Evolutionary conservation across 2,329 filamentous ascomycete genomes (phyloP), one percentile per base, ranked within the genome.

Genomic region (Stagonosporopsis cucurbitacearum): DNA sequence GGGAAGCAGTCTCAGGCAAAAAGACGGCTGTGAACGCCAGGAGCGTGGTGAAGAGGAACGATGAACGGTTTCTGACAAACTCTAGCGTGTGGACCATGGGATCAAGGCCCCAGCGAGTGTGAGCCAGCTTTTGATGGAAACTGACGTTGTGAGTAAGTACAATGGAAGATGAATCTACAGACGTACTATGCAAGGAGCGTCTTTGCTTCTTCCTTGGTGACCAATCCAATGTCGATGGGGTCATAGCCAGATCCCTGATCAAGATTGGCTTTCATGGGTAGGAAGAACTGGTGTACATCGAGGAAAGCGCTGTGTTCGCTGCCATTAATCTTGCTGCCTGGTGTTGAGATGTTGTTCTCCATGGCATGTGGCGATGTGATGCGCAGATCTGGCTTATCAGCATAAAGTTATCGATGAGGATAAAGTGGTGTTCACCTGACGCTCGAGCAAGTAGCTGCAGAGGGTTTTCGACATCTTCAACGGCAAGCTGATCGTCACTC

Each of bases 41-140:
- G 45, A 91, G 85, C 1, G 88, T 90, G 0, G 88, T 91, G 64
- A 89, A 87, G 2, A 91, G 78, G 67, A 91, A 91, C 1, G 87
- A 83, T 0, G 88, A 91, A 43, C 87, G 84, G 1, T 81, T 81
- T 15, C 87, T 85, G 2, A 89, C 86, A 64, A 90, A 91, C 0
- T 80, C 74, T 17, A 85, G 79, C 0, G 84, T 90, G 64, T 91
- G 88, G 4, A 91, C 77, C 13, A 82, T 71, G 1, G 87, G 86
- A 62, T 91, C 88, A 8, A 91, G 82, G 0, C 88, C 88, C 88
- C 88, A 91, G 69, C 88, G 78, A 0, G 88, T 91, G 69, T 91
- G 88, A 1, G 88, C 85, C 5, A 91, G 81, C 45, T 88, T 87
- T 22, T 86, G 80, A 66, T 89, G 86, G 64, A 90, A 91, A 65